Evolutionary conservation across 768 basidiomycete species (phyloP).

Genomic region (Pleurotus djamor): DNA sequence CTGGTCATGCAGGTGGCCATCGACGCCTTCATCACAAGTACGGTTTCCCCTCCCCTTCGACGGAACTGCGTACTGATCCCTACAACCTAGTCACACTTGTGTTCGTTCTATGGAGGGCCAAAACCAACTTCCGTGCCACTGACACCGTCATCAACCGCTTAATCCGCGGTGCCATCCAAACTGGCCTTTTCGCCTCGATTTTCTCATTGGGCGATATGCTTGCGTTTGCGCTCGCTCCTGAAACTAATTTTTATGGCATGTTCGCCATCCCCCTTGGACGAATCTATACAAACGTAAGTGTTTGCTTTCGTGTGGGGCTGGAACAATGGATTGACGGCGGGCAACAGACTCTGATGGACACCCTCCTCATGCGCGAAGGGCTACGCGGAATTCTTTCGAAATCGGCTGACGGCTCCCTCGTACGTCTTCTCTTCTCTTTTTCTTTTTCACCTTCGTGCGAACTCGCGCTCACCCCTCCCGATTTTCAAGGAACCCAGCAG

Average conservation of each 20-base stretch:
- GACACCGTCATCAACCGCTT: slow-evolving; percentile 20
- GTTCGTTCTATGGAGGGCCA: neutral
- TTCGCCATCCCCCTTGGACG: slow-evolving; percentile 38
- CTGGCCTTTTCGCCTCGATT: slow-evolving; percentile 29
- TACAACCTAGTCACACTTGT: neutral
- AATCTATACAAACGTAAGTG: slow-evolving; percentile 37
- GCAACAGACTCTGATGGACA: slow-evolving; percentile 9
- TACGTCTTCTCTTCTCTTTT: neutral
- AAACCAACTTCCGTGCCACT: slow-evolving; percentile 2
- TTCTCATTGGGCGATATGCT: slow-evolving; percentile 33
- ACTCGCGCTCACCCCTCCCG: too few relatives aligned
- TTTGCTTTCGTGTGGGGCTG: neutral
- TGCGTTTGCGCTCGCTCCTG: slow-evolving; percentile 20
- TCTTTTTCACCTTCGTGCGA: neutral
- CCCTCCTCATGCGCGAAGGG: slow-evolving; percentile 7
- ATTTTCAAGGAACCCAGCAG: neutral
- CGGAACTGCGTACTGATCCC: neutral
- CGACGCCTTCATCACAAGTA: slow-evolving; percentile 12
- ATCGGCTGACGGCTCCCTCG: neutral
- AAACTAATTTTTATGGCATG: slow-evolving; percentile 30
- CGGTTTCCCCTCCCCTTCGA: neutral
- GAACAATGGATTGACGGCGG: neutral
- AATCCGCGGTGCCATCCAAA: slow-evolving; percentile 31
- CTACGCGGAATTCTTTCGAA: neutral
- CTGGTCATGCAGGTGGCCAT: slow-evolving; percentile 14